Evolutionary conservation across 1,139 yeast genomes (phyloP), one percentile per base, ranked within the genome.

Genomic region (Yamadazyma atlantica): DNA sequence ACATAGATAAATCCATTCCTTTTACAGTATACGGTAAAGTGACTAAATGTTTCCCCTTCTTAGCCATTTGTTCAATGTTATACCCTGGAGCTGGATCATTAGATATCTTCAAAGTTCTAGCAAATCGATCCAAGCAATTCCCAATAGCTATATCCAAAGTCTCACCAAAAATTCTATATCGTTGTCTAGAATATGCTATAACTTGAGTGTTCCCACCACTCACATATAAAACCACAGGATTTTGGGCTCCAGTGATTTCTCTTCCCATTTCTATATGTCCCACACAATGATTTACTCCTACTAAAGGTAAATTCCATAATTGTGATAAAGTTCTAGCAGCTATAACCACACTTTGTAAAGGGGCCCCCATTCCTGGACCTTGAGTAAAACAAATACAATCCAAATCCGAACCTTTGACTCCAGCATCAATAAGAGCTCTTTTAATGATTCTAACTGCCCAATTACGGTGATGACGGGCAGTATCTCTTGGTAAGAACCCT

Each of bases 311-410:
- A 4, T 76, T 57, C 95, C 96, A 89, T 53, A 92, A 57, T 48
- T 84, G 80, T 14, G 92, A 71, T 33, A 90, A 65, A 0, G 97
- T 82, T 53, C 99, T 71, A 2, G 98, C 98, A 1, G 95, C 95
- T 32, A 92, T 72, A 2, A 85, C 97, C 28, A 89, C 97, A 45
- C 94, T 81, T 52, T 92, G 96, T 41, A 92, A 66, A 0, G 98
- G 99, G 1, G 97, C 97, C 3, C 98, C 99, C 98, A 92, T 94
- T 1, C 99, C 99, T 0, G 98, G 98, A 4, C 98, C 99, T 60
- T 86, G 95, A 1, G 97, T 92, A 59, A 90, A 92, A 59, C 97
- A 89, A 38, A 92, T 85, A 51, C 95, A 89, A 60, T 90, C 96
- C 19, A 92, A 62, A 36, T 88, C 94, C 2, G 56, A 36, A 0